Base-by-base conservation (phyloP, 768 basidiomycete species). In the Rhodocollybia butyracea region DNA sequence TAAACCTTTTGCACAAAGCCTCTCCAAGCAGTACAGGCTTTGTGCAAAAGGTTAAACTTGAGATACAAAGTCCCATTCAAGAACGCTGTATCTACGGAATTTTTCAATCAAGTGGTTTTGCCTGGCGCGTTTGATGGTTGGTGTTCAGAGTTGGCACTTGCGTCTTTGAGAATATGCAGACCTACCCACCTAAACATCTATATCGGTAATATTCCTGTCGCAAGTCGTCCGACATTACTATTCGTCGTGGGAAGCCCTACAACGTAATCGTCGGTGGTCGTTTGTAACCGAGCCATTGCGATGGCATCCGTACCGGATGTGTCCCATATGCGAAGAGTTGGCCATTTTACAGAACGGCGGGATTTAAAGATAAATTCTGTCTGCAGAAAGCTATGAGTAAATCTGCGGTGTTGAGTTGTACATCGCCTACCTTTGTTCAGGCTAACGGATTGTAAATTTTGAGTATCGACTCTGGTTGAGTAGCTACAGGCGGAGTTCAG, bases 121-220 rank as follows among this genome's bases (percentile, higher is more conserved):
- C 24, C 97, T 85, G 8, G 96, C 92, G 38, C 95, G 85, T 38
- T 89, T 68, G 63, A 98, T 98, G 68, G 98, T 99, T 96, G 98
- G 62, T 19, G 31, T 21, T 46, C 41, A 54, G 51, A 21, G 5
- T 47, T 54, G 7, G 55, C 13, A 24, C 12, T 5, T 34, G 13
- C 3, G 12, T n/a, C 2, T 56, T 26, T 7, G 11, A 30, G n/a
- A n/a, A n/a, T n/a, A n/a, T 29, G 13, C 24, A 45, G 10, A 30
- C 15, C 6, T 10, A 57, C 75, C 51, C 57, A 91, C 96, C 84
- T 99, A 98, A 80, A 98, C 97, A 65, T 99, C 97, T 58, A 99
- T 97, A 70, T 99, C 96, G 4, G 97, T 99, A 62, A 99, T 84
- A 70, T 99, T 99, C 94, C 96, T 95, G 98, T 24, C 91, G 89